A percentile compares a stretch with the other conserved stretches of the same genome.
phyloP scores from a whole-genome alignment of 139 green algal genomes.

The Closterium sp. region DNA sequence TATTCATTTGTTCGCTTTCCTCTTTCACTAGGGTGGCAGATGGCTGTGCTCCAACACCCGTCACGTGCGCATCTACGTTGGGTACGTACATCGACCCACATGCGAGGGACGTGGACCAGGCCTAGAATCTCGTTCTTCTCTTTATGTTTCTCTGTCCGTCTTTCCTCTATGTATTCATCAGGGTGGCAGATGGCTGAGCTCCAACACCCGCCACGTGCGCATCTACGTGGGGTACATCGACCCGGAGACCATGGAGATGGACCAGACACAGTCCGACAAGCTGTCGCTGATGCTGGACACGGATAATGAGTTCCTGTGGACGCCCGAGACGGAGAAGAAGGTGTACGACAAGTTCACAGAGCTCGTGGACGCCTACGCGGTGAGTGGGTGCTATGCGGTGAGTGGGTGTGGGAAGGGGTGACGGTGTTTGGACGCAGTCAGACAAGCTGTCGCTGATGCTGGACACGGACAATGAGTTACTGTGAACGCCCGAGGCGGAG shows the following conservation, averaged over 20 bases:
- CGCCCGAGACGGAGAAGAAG: conserved; percentile 44
- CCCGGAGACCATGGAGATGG: conserved; percentile 41
- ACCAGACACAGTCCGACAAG: conserved; percentile 54
- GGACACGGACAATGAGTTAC: conserved; percentile 52
- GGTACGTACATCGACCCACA: conserved; percentile 47
- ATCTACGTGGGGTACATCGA: conserved; percentile 53
- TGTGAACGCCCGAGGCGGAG: no score
- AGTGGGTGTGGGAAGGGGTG: conserved; percentile 30
- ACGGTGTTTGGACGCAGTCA: no score
- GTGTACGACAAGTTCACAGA: conserved; percentile 56
- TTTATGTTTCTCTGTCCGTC: no score
- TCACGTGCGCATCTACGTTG: conserved; percentile 49
- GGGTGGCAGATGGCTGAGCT: conserved; percentile 48
- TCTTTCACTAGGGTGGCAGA: conserved; percentile 28
- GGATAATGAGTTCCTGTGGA: conserved; percentile 56
- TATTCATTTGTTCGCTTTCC: no score
- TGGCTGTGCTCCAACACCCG: no score
- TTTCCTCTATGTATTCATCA: no score
- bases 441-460: conserved; percentile 45
- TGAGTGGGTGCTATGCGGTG: no score
- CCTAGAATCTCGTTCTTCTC: no score
- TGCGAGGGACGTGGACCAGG: conserved; percentile 48
- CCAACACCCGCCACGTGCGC: conserved; percentile 48
- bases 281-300: conserved; percentile 52
- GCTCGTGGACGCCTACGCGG: conserved; percentile 34